These are phyloP conservation scores for Ceratobasidium papillatum DNA, from an alignment of 1,284 basidiomycete species.

Conservation along the genomic window DNA sequence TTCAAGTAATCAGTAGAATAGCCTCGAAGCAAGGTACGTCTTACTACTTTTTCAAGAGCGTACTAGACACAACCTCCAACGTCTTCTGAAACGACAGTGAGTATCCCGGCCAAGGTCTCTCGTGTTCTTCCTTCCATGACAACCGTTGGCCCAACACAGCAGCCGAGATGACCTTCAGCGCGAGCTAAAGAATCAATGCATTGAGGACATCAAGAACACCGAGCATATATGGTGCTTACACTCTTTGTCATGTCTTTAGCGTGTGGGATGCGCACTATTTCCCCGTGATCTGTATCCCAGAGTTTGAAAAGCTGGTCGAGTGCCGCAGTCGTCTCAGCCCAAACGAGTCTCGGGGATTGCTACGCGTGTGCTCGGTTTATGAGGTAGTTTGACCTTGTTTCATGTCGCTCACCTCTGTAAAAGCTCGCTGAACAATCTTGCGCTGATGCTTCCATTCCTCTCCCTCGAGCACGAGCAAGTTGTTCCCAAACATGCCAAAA, in stretches of 20 bases:
- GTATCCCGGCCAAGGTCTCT: neutral
- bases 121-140: neutral
- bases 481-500: slow-evolving; percentile 29
- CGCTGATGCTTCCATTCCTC: slow-evolving; percentile 36
- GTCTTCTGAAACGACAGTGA: slow-evolving; percentile 18
- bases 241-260: slow-evolving; percentile 10
- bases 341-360: slow-evolving; percentile 12
- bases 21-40: neutral
- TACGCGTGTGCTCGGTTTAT: too few species aligned
- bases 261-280: neutral
- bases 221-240: neutral
- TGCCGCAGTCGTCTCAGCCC: neutral
- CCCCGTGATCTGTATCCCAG: neutral
- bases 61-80: neutral
- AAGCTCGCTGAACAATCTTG: slow-evolving; percentile 24
- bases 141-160: slow-evolving; percentile 2
- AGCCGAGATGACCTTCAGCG: slow-evolving; percentile 13
- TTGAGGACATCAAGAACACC: neutral
- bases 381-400: too few species aligned
- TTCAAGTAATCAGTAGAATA: neutral
- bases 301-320: slow-evolving; percentile 17
- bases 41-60: neutral
- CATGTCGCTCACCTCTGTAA: slow-evolving; percentile 31
- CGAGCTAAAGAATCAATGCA: neutral
- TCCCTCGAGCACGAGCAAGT: slow-evolving; percentile 33